Evolutionary conservation across 1,284 basidiomycete species (phyloP).

Genomic region (Boletus semigastroideus): DNA sequence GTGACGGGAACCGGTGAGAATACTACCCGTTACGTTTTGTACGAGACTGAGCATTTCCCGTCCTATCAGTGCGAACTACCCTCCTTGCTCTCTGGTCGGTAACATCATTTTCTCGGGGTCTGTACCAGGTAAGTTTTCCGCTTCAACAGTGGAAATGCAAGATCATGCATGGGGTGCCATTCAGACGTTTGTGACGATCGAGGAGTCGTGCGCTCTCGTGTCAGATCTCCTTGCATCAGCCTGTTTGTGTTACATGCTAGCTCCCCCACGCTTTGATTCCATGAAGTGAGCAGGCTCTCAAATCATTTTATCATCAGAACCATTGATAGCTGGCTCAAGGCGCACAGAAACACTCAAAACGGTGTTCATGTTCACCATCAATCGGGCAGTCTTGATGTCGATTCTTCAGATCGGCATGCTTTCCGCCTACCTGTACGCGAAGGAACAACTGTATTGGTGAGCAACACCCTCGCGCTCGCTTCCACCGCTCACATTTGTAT

Average conservation of each 20-base stretch:
- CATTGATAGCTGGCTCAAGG: slow-evolving; percentile 1
- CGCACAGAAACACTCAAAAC: slow-evolving; percentile 15
- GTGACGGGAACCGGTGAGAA: background rate
- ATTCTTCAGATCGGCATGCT: slow-evolving; percentile 21
- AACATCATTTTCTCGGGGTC: slow-evolving; percentile 5
- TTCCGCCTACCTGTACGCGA: slow-evolving; percentile 14
- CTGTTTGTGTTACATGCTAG: slow-evolving; percentile 19
- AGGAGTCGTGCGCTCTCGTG: slow-evolving; percentile 18
- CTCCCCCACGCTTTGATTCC: slow-evolving; percentile 8
- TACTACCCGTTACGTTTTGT: background rate
- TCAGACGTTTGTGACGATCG: slow-evolving; percentile 13
- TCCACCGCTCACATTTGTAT: background rate
- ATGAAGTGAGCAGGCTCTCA: slow-evolving; percentile 4
- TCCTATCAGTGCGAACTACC: slow-evolving; percentile 10
- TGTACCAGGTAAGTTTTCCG: slow-evolving; percentile 13
- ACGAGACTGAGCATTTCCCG: slow-evolving; percentile 1
- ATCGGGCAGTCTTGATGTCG: slow-evolving; percentile 22
- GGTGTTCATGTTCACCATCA: slow-evolving; percentile 21
- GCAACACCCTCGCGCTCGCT: background rate
- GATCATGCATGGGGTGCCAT: background rate
- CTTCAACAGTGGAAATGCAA: background rate
- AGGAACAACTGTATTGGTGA: slow-evolving; percentile 16
- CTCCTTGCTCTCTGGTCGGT: slow-evolving; percentile 13
- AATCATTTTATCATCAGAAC: background rate
- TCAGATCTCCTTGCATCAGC: slow-evolving; percentile 19